These are phyloP conservation scores for Ustilago tritici DNA, from an alignment of 1,284 basidiomycete genomes.

Conservation along the genomic window DNA sequence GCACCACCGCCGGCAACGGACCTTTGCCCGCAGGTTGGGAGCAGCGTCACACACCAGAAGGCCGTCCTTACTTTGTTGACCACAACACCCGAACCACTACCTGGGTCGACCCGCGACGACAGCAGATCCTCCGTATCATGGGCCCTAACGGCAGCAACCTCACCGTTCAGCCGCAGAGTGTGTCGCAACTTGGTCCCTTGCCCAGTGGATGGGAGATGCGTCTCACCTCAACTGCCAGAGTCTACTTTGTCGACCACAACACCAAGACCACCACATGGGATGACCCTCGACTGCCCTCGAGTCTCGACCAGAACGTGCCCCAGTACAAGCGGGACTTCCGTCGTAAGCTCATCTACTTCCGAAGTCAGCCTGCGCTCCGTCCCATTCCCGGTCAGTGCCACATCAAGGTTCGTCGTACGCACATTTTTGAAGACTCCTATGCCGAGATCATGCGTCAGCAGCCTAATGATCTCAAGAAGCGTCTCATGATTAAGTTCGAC, in stretches of 20 bases:
- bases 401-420: slow-evolving; percentile 90
- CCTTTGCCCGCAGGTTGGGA: slow-evolving; percentile 96
- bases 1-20: slow-evolving; percentile 82
- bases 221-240: slow-evolving; percentile 87
- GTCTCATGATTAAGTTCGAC: slow-evolving; percentile 98
- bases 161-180: slow-evolving; percentile 81
- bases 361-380: slow-evolving; percentile 94
- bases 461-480: slow-evolving; percentile 93
- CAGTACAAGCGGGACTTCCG: slow-evolving; percentile 99
- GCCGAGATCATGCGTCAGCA: slow-evolving; percentile 93
- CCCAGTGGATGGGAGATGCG: slow-evolving; percentile 99
- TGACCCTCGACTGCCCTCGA: slow-evolving; percentile 84
- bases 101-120: slow-evolving; percentile 95
- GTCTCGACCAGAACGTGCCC: slow-evolving; percentile 91
- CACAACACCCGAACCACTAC: slow-evolving; percentile 96
- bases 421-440: slow-evolving; percentile 96
- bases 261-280: slow-evolving; percentile 95
- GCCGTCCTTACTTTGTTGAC: slow-evolving; percentile 91
- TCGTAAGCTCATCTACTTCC: slow-evolving; percentile 98
- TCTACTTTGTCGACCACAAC: slow-evolving; percentile 97
- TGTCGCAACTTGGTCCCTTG: slow-evolving; percentile 90
- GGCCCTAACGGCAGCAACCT: slow-evolving; percentile 84
- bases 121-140: slow-evolving; percentile 86
- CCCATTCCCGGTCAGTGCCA: slow-evolving; percentile 87
- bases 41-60: slow-evolving; percentile 96